These are phyloP conservation scores for Aspergillus novoparasiticus DNA, from an alignment of 2,329 filamentous ascomycete species.

Conservation along the genomic window DNA sequence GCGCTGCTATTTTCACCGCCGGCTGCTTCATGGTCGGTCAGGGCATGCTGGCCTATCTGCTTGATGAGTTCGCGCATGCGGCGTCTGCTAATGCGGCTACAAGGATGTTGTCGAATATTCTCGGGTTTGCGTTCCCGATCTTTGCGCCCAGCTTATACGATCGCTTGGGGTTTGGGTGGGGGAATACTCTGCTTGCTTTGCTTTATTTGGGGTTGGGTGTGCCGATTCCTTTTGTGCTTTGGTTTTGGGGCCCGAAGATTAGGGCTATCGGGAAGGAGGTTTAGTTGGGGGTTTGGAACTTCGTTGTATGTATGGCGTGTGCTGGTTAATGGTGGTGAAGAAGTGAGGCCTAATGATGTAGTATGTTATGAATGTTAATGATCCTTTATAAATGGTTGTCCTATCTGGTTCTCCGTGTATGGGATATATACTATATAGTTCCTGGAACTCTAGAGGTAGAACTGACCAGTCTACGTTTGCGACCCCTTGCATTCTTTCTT, in stretches of 20 bases:
- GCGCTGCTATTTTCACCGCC: background rate
- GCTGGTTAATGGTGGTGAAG: background rate
- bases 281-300: background rate
- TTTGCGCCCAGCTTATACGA: background rate
- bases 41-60: constrained; percentile 2
- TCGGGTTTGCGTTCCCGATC: background rate
- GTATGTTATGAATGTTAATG: background rate
- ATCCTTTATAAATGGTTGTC: background rate
- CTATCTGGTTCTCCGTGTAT: background rate
- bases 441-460: background rate
- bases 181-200: background rate
- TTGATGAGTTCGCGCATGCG: background rate
- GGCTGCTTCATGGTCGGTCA: constrained; percentile 2
- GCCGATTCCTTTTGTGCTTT: constrained; percentile 1
- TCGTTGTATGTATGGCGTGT: background rate
- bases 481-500: too few relatives aligned
- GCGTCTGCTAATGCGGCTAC: background rate
- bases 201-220: background rate
- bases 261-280: background rate
- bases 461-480: background rate
- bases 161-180: background rate
- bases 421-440: background rate
- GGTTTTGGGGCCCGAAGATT: background rate
- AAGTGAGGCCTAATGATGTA: too few relatives aligned
- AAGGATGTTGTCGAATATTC: background rate